These are phyloP conservation scores for Rhododendron griersonianum DNA, from an alignment of 148 eudicot species.

Conservation along the genomic window DNA sequence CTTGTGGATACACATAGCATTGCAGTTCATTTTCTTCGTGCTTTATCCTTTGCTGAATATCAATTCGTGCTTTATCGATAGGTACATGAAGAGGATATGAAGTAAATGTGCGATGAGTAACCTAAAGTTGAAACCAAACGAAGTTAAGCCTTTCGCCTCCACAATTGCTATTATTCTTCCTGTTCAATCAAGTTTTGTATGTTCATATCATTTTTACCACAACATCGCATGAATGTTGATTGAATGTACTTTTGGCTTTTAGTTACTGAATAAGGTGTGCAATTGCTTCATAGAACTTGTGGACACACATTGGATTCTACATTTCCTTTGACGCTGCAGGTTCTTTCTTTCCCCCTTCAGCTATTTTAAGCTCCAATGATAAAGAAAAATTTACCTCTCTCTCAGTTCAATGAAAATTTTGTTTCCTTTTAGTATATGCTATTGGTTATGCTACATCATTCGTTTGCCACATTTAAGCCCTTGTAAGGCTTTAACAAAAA, in stretches of 20 bases:
- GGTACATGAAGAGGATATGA: too few species aligned
- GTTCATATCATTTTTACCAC: not conserved
- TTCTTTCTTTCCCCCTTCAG: not conserved
- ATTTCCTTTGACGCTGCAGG: not conserved
- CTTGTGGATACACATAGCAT: too few species aligned
- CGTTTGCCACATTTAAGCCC: conserved; percentile 7
- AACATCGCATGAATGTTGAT: not conserved
- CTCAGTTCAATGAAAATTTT: not conserved
- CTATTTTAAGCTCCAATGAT: not conserved
- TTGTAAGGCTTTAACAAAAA: conserved; percentile 25
- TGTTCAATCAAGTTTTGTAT: not conserved
- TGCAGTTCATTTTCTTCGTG: too few species aligned
- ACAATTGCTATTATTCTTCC: not conserved
- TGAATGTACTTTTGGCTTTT: not conserved
- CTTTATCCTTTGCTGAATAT: too few species aligned
- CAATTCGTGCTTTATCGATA: too few species aligned
- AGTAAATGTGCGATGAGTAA: too few species aligned
- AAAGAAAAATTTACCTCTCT: not conserved
- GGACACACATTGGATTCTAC: not conserved
- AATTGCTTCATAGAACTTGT: not conserved
- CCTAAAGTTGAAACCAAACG: too few species aligned
- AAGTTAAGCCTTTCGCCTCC: too few species aligned
- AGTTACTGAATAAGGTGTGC: not conserved
- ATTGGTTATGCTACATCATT: conserved; percentile 9
- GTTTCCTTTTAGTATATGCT: not conserved